Conservation (phyloP, 805 yeast species). For the Teunomyces stri region DNA sequence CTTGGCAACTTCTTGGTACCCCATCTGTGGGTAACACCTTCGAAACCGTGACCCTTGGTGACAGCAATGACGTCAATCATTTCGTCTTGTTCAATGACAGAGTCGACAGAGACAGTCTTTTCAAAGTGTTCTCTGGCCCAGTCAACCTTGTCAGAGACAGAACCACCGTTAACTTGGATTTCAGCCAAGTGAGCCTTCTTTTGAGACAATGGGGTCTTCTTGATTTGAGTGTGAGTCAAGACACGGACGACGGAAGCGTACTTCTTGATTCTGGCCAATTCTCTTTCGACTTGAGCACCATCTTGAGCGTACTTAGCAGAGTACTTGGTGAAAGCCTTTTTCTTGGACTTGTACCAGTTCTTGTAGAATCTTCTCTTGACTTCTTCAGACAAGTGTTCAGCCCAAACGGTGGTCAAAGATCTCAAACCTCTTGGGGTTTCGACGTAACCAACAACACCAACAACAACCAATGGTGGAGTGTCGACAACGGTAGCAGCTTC, state of each 20-base stretch:
- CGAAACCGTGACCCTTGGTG: conserved; percentile 99
- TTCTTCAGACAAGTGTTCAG: conserved; percentile 99
- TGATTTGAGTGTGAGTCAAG: conserved; percentile 98
- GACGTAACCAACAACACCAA: conserved; percentile 99
- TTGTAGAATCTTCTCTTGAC: conserved; percentile 99
- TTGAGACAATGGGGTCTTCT: conserved; percentile 98
- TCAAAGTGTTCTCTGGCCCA: conserved; percentile 99
- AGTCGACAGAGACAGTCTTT: conserved; percentile 94
- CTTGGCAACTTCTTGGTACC: conserved; percentile 99
- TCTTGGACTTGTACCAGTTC: conserved; percentile 99
- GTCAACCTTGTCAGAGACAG: conserved; percentile 93
- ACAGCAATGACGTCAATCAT: conserved; percentile 98
- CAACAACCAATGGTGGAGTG: conserved; percentile 98
- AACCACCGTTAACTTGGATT: conserved; percentile 99
- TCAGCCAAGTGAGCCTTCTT: conserved; percentile 99
- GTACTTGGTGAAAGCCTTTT: conserved; percentile 99
- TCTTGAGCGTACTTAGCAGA: conserved; percentile 95
- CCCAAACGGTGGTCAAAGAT: conserved; percentile 99
- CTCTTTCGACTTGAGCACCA: conserved; percentile 86
- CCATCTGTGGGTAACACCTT: conserved; percentile 99
- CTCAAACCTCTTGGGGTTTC: conserved; percentile 99
- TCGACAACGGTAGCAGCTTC: conserved; percentile 99
- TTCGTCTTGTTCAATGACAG: conserved; percentile 98
- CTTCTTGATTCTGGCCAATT: conserved; percentile 97
- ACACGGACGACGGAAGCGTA: conserved; percentile 99